Evolutionary conservation across 2,329 filamentous ascomycete genomes (phyloP), one percentile per base, ranked within the genome.

Genomic region (Scedosporium apiospermum): DNA sequence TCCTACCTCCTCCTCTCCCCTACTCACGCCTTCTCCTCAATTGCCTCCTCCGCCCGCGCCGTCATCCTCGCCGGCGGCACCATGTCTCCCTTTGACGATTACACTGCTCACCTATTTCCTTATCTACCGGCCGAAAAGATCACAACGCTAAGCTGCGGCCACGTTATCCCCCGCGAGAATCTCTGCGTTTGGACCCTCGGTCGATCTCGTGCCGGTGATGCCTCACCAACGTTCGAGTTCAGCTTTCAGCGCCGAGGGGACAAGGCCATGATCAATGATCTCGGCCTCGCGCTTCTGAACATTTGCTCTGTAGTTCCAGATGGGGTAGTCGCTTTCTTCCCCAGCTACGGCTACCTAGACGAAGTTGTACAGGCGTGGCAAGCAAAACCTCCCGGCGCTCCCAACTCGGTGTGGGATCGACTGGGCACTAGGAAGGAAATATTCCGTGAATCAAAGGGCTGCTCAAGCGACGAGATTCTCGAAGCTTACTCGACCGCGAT

Each of bases 81-180:
- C 27, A 98, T 99, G 95, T 96, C 95, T 2, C 95, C 95, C 0
- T 96, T 98, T 78, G 84, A 88, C 26, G 95, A 98, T 75, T 99
- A 96, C 74, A 87, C 83, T 42, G 82, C 88, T 3, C 90, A 97
- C 68, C 80, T 99, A 0, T 95, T 99, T 65, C 90, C 93, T 0
- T 88, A 90, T 58, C 73, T 96, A 0, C 71, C 83, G 0, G 67
- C 80, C 0, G 74, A 78, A 0, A 85, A 85, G 63, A 82, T 98
- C 55, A 87, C 82, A 9, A 96, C 90, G 0, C 83, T 97, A 34
- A 97, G 92, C 67, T 99, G 93, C 71, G 93, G 91, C 0, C 95
- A 99, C 74, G 93, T 99, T 57, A 96, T 99, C 62, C 93, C 95
- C 0, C 75, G 84, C 0, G 84, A 86, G 3, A 96, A 92, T 66